Percentiles rank a stretch among this genome's conserved stretches.
These are phyloP conservation scores for Hebeloma cylindrosporum DNA, from an alignment of 768 basidiomycete genomes.

Conservation along the genomic window DNA sequence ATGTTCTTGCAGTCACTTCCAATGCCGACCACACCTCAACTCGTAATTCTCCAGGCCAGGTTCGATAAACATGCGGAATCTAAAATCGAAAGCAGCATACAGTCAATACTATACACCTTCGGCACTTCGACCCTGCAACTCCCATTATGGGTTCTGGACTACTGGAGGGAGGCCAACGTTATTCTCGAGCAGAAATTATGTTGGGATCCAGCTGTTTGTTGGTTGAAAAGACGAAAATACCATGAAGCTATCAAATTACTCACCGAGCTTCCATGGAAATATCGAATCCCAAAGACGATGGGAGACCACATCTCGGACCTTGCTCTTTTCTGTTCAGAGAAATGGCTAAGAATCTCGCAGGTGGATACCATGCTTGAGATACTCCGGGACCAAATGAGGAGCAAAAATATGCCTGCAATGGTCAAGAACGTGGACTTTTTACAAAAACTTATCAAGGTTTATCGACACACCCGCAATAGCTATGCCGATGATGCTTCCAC, in stretches of 20 bases:
- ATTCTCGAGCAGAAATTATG: slow-evolving; percentile 4
- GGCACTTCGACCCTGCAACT: not conserved
- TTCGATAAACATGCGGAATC: not conserved
- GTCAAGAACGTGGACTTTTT: slow-evolving; percentile 1
- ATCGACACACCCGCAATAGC: not conserved
- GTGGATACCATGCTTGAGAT: slow-evolving; percentile 4
- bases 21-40: not conserved
- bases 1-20: not conserved
- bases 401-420: not conserved
- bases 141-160: slow-evolving; percentile 18
- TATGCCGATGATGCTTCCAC: not conserved
- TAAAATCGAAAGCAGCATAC: not conserved
- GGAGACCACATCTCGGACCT: slow-evolving; percentile 1
- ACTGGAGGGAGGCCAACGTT: slow-evolving; percentile 9
- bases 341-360: slow-evolving; percentile 5
- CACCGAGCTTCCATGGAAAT: slow-evolving; percentile 14
- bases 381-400: slow-evolving; percentile 4
- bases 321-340: slow-evolving; percentile 3
- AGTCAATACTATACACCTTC: slow-evolving; percentile 6
- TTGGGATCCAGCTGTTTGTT: slow-evolving; percentile 13
- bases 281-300: not conserved
- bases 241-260: slow-evolving; percentile 4
- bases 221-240: slow-evolving; percentile 8
- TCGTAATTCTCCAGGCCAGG: not conserved
- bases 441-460: slow-evolving; percentile 5